phyloP scores from a whole-genome alignment of 1,284 basidiomycete species.

The Leccinum holopus region DNA sequence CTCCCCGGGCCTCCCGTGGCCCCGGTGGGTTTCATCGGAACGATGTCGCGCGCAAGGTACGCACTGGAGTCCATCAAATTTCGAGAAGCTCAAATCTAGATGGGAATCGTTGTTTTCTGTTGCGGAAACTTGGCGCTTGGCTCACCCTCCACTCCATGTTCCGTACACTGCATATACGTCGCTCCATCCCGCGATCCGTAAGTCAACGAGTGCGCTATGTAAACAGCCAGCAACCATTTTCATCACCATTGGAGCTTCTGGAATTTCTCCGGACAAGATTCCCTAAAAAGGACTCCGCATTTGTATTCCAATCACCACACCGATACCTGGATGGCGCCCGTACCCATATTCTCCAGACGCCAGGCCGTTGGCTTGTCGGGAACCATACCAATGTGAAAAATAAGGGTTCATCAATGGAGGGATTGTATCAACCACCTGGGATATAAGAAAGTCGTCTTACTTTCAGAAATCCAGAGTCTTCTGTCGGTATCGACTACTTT shows the following conservation, averaged over 20 bases:
- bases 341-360: constrained; percentile 6
- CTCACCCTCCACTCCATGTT: not conserved
- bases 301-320: not conserved
- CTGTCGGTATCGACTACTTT: not conserved
- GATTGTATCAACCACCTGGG: constrained; percentile 1
- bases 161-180: constrained; percentile 1
- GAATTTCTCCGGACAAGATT: constrained; percentile 1
- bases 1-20: not conserved
- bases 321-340: not conserved
- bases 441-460: constrained; percentile 12
- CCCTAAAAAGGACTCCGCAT: not conserved
- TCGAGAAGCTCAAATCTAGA: not conserved
- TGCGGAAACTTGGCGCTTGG: constrained; percentile 7
- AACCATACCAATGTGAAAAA: constrained; percentile 19
- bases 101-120: not conserved
- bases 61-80: not conserved
- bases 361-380: constrained; percentile 21
- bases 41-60: not conserved
- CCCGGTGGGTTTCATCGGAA: not conserved
- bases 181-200: not conserved
- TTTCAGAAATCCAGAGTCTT: not conserved
- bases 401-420: constrained; percentile 3
- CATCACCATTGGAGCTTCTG: constrained; percentile 7
- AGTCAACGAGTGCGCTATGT: not conserved
- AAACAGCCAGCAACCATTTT: not conserved